Evolutionary conservation across 805 yeast species (phyloP).

Genomic region (Myxozyma neotropica): DNA sequence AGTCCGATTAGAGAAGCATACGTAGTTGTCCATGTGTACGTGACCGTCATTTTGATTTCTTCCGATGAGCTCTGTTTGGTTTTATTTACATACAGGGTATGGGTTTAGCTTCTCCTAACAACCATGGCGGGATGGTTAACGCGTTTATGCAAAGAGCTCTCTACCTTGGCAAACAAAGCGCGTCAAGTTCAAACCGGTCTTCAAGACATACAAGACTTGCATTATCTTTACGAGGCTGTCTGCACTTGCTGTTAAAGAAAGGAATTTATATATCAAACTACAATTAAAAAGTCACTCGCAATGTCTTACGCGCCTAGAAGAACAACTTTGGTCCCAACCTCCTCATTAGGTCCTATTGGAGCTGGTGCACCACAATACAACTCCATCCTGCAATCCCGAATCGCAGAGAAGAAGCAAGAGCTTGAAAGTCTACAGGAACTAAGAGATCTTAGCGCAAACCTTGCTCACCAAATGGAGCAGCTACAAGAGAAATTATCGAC

Average conservation of each 20-base stretch:
- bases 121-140: conserved; percentile 2
- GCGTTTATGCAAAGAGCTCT: conserved; percentile 1
- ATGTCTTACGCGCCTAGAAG: conserved; percentile 31
- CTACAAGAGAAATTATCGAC: conserved; percentile 26
- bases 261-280: too few species aligned
- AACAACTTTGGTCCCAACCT: conserved; percentile 28
- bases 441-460: conserved; percentile 25
- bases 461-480: conserved; percentile 29
- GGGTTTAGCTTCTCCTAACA: not conserved
- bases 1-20: too few species aligned
- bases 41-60: too few species aligned
- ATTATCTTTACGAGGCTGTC: too few species aligned
- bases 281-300: too few species aligned
- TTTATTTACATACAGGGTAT: conserved; percentile 5
- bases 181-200: too few species aligned
- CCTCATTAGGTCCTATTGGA: conserved; percentile 4
- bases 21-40: too few species aligned
- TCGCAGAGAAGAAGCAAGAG: conserved; percentile 30
- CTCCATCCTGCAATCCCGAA: conserved; percentile 17
- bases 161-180: not conserved
- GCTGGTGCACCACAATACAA: conserved; percentile 19
- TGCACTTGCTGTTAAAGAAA: too few species aligned
- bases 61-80: too few species aligned
- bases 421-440: conserved; percentile 25
- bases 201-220: too few species aligned